phyloP scores from a whole-genome alignment of 176 grass and related monocot genomes.

The Zizania latifolia region DNA sequence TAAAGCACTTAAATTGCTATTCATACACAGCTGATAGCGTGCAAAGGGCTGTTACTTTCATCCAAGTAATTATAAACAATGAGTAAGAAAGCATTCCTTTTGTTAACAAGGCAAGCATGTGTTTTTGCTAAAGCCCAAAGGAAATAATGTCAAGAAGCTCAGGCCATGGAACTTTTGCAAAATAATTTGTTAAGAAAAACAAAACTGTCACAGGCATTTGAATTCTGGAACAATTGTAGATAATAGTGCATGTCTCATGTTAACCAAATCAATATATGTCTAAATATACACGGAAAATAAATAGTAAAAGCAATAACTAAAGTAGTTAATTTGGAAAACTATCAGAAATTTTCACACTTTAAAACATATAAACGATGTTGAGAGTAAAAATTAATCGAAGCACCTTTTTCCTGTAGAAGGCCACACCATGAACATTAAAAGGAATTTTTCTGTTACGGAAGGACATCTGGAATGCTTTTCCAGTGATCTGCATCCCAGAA shows the following conservation, averaged over 20 bases:
- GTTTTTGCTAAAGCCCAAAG: not conserved
- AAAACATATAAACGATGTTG: slow-evolving; percentile 1
- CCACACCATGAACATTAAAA: slow-evolving; percentile 91
- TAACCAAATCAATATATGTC: not conserved
- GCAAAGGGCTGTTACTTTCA: slow-evolving; percentile 6
- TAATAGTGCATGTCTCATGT: not conserved
- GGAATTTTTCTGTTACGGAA: slow-evolving; percentile 98
- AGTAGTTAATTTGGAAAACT: slow-evolving; percentile 5
- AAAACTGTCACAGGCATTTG: not conserved
- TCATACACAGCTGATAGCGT: not conserved
- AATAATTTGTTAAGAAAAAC: slow-evolving; percentile 7
- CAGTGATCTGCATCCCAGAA: slow-evolving; percentile 59
- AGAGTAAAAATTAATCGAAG: slow-evolving; percentile 13
- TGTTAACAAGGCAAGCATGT: not conserved
- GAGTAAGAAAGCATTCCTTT: not conserved
- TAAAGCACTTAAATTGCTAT: slow-evolving; percentile 15
- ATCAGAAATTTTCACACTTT: slow-evolving; percentile 12
- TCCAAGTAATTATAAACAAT: not conserved
- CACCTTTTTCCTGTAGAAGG: slow-evolving; percentile 98
- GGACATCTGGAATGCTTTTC: slow-evolving; percentile 82
- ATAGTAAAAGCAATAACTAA: not conserved
- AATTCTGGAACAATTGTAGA: not conserved
- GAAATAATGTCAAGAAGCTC: not conserved
- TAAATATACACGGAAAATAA: not conserved
- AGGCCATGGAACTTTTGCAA: not conserved